A percentile compares a stretch with the other conserved stretches of the same genome.
Conservation (phyloP, 1,139 yeast genomes). For the Yamadazyma triangularis region DNA sequence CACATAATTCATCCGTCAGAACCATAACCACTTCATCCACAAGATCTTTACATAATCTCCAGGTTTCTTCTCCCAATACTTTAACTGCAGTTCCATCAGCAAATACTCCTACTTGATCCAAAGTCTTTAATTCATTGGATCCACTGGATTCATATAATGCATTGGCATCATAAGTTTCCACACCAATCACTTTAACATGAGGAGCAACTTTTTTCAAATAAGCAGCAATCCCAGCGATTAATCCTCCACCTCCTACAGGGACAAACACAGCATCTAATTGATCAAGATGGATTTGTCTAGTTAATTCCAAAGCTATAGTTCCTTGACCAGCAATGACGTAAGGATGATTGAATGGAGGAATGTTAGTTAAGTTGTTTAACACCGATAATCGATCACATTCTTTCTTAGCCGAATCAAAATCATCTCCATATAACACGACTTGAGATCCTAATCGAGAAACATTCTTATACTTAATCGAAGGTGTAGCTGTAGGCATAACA, state of each 20-base stretch:
- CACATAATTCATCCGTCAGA: constrained; percentile 92
- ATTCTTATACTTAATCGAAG: constrained; percentile 86
- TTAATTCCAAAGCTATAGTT: constrained; percentile 87
- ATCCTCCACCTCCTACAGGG: constrained; percentile 97
- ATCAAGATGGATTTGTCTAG: constrained; percentile 78
- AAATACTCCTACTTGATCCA: constrained; percentile 84
- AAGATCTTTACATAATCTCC: constrained; percentile 69
- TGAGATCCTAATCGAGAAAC: constrained; percentile 91
- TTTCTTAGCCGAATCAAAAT: constrained; percentile 86
- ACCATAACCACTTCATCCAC: constrained; percentile 89
- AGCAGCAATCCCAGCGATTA: constrained; percentile 85
- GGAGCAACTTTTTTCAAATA: constrained; percentile 96
- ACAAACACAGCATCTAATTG: constrained; percentile 84
- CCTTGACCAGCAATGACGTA: constrained; percentile 99
- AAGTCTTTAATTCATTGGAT: constrained; percentile 47
- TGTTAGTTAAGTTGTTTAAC: constrained; percentile 73
- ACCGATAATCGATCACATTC: constrained; percentile 74
- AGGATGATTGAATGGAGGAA: constrained; percentile 98
- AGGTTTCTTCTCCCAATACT: constrained; percentile 84
- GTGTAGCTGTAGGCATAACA: constrained; percentile 97
- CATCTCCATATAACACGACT: constrained; percentile 90
- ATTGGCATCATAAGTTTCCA: constrained; percentile 93
- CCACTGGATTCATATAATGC: constrained; percentile 77
- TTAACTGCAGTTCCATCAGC: constrained; percentile 99
- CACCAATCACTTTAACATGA: constrained; percentile 91